Percentiles rank a stretch among this genome's conserved stretches.
Conservation (phyloP, 179 eudicot genomes). For the Amaranthus tricolor region DNA sequence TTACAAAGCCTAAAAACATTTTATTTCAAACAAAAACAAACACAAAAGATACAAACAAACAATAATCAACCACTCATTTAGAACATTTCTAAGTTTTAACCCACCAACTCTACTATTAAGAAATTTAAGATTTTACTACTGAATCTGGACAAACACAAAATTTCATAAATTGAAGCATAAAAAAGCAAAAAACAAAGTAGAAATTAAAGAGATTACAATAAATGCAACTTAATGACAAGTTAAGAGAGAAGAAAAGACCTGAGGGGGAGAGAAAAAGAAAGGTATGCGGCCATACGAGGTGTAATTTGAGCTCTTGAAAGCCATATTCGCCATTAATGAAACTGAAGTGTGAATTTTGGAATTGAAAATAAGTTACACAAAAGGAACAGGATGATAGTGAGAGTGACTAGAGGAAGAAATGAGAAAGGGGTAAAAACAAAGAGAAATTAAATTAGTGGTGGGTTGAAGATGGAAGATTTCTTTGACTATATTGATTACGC, state of each 20-base stretch:
- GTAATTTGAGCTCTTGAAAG: conserved; percentile 45
- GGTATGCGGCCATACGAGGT: conserved; percentile 49
- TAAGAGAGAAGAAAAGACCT: conserved; percentile 30
- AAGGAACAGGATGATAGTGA: neutral
- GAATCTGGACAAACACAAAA: neutral
- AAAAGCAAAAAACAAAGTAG: neutral
- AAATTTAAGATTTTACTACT: neutral
- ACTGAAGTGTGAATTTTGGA: neutral
- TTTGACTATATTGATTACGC: neutral
- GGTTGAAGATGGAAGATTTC: neutral
- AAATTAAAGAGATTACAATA: neutral
- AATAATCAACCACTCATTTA: too few species aligned
- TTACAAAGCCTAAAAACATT: too few species aligned
- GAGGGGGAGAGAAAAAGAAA: conserved; percentile 41
- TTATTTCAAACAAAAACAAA: too few species aligned
- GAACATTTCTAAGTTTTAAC: too few species aligned
- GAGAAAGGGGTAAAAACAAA: neutral
- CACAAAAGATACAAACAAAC: too few species aligned
- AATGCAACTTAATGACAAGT: neutral
- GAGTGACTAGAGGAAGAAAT: neutral
- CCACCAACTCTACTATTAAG: too few species aligned
- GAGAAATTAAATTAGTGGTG: conserved; percentile 3
- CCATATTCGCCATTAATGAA: conserved; percentile 29
- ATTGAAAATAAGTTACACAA: neutral
- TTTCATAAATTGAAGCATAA: neutral